Conservation (phyloP, 2,329 filamentous ascomycete species). For the Fusarium sp. region DNA sequence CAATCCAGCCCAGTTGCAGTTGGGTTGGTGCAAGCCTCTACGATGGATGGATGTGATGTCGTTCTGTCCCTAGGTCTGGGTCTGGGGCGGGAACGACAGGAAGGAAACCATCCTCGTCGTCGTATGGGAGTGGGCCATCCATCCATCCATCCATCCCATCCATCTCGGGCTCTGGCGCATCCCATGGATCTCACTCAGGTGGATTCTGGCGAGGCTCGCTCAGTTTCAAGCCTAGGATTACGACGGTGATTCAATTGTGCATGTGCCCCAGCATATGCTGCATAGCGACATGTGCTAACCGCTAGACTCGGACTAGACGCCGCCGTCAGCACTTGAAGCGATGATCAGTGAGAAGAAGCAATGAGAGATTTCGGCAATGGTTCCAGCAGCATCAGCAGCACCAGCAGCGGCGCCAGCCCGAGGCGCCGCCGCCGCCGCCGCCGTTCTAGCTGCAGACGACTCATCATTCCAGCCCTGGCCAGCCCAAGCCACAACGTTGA, state of each 20-base stretch:
- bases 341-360: constrained; percentile 31
- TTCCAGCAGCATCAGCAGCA: constrained; percentile 16
- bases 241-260: constrained; percentile 13
- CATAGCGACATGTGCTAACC: constrained; percentile 24
- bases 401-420: not conserved
- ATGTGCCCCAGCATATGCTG: constrained; percentile 12
- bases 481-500: constrained; percentile 19
- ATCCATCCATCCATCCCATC: not conserved
- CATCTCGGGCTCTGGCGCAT: not conserved
- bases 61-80: not conserved
- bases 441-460: not conserved
- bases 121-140: constrained; percentile 17
- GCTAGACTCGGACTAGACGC: constrained; percentile 29
- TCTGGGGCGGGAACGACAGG: constrained; percentile 28
- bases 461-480: not conserved
- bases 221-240: constrained; percentile 13
- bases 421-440: not conserved
- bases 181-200: not conserved
- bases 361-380: constrained; percentile 21
- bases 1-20: not conserved
- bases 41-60: constrained; percentile 14
- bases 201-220: constrained; percentile 1
- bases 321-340: constrained; percentile 33
- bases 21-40: constrained; percentile 19
- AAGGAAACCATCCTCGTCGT: constrained; percentile 23